Evolutionary conservation across 371 early-diverging fungal species (phyloP), one percentile per base, ranked within the genome.

Genomic region (Conidiobolus incongruus): DNA sequence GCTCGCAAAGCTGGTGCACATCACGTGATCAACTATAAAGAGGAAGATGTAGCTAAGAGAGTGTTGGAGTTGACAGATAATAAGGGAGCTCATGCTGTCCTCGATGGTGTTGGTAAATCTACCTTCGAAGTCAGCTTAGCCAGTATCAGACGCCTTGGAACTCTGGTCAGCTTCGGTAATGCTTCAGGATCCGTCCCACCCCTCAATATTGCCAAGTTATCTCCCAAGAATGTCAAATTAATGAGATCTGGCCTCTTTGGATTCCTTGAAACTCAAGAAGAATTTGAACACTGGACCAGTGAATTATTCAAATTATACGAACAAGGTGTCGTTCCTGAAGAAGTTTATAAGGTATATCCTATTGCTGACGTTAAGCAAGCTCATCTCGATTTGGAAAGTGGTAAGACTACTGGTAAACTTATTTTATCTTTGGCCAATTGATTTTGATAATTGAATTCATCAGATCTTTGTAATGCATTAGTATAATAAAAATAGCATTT

Each of bases 141-240:
- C 16, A 69, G 64, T 22, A 55, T 81, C 12, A 68, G 74, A n/a
- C 66, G 74, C n/a, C 59, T 81, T 11, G 95, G 92, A 29, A 68
- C 70, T 1, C 39, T 91, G 52, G 65, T 89, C 36, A 77, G 76
- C n/a, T 94, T 87, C 61, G 95, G 95, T 32, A 90, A 90, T 50
- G 84, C 91, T 1, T 77, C 81, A 26, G 93, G 95, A 11, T 64
- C 67, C 6, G 83, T 90, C 1, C 76, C 70, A 23, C 81, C 84
- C 0, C 66, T 88, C 12, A 61, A 66, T 34, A 58, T 90, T 26
- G 48, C 65, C 45, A 63, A 62, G 12, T 65, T 93, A 17, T 42
- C 72, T 0, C 64, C 72, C 38, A 75, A 77, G 46, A 78, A 76
- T 56, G 35, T 85, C 20, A 68, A 66, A n/a, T 51, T 91, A 47